Conservation (phyloP, 2,329 filamentous ascomycete species). For the Stagonosporopsis vannaccii region DNA sequence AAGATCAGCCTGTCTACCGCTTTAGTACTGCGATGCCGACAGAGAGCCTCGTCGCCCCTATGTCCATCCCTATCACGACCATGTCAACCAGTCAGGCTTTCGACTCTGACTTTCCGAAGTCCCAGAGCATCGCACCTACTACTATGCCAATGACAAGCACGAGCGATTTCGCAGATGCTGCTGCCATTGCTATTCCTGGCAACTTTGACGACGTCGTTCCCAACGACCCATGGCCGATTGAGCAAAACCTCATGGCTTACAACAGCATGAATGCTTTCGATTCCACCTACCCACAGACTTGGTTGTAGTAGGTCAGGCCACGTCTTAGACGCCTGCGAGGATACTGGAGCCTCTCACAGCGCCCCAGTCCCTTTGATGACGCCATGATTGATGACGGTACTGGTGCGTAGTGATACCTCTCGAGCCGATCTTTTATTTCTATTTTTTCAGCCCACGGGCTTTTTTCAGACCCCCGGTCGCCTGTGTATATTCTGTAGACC, state of each 20-base stretch:
- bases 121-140: conserved; percentile 29
- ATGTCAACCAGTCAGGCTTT: conserved; percentile 34
- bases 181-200: conserved; percentile 44
- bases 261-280: conserved; percentile 36
- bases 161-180: conserved; percentile 36
- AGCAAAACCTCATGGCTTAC: conserved; percentile 37
- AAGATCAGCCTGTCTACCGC: conserved; percentile 47
- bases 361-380: conserved; percentile 37
- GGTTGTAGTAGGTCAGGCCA: conserved; percentile 40
- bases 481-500: conserved; percentile 46
- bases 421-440: conserved; percentile 31
- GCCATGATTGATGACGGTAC: conserved; percentile 50
- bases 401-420: conserved; percentile 37
- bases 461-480: conserved; percentile 40
- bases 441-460: conserved; percentile 28
- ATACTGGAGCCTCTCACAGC: conserved; percentile 17
- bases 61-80: conserved; percentile 33
- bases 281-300: conserved; percentile 36
- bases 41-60: conserved; percentile 33
- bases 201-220: conserved; percentile 38
- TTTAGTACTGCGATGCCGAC: conserved; percentile 34
- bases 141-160: conserved; percentile 33
- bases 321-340: conserved; percentile 42
- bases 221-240: conserved; percentile 43
- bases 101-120: conserved; percentile 43